Base-by-base conservation (phyloP, 129 eudicot species). In the Flaveria sonorensis region DNA sequence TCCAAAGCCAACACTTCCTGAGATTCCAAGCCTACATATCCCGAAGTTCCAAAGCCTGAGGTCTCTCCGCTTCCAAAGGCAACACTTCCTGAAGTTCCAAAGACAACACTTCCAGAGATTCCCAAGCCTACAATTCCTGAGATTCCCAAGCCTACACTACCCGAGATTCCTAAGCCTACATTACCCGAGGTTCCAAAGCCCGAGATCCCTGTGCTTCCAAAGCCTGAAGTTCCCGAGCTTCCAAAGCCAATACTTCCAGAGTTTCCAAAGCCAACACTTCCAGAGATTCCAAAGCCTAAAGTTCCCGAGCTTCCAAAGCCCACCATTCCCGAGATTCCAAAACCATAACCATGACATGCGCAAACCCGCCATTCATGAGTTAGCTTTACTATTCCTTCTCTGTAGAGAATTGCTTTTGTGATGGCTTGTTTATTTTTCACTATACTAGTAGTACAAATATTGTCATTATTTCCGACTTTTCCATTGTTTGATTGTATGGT, bases 301-400 rank as follows among this genome's bases (percentile, higher is more conserved):
- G 0, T 53, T 71, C 82, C 82, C 23, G 47, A n/a, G 50, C 12
- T 68, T 61, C 86, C 79, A 40, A 83, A 73, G 20, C 82, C 72
- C 42, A 50, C 42, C 39, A 4, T 71, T 48, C 72, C 78, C 0
- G 56, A 72, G 14, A 18, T 64, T 6, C 72, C 63, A 5, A 74
- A 74, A 13, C 56, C 70, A 0, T 20, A 51, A 72, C 0, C 72
- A 71, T 1, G 53, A 14, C 53, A 10, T 61, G 21, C 64, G 71
- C 5, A 71, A 79, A 47, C 64, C 65, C 11, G 15, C 61, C 24
- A 10, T 71, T 10, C 82, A 46, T 10, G 32, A 36, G 26, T 45
- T 10, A 2, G 10, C 40, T 21, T 20, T 45, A 9, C 50, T 45
- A 8, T 73, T 56, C 2, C 39, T 42, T 20, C 24, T 19, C 6